Evolutionary conservation across 1,139 yeast genomes (phyloP), one percentile per base, ranked within the genome.

Genomic region (Hyphopichia buzzinii): DNA sequence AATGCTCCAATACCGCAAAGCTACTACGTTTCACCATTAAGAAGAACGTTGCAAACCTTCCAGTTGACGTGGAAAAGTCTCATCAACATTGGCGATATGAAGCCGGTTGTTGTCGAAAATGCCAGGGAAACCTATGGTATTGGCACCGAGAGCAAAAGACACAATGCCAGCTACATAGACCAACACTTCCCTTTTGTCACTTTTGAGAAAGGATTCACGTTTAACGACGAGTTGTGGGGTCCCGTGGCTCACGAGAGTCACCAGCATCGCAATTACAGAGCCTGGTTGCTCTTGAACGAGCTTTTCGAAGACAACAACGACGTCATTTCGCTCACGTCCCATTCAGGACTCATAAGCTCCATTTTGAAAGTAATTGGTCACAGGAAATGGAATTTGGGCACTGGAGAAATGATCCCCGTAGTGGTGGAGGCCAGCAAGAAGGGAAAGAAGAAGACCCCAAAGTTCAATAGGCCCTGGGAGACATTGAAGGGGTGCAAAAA

Each of bases 41-140:
- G 66, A 35, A 49, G 72, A 44, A 59, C 69, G 2, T 46, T 64
- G 23, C 53, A 64, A 35, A 65, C 72, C 0, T 65, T 64, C 51
- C 39, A 52, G 14, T 32, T 41, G 6, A 56, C 65, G 1, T 65
- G 69, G 69, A 38, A 41, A 1, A 29, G 36, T 2, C 33, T 50
- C 4, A 41, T 48, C n/a, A 36, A 49, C 22, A 36, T 42, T 10
- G 27, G 38, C 4, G 31, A 39, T 13, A 17, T 30, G 2, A 46
- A 57, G 38, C 65, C 67, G 2, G 37, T 47, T 1, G 54, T 66
- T 12, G 64, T 62, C 32, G 73, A 67, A 39, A 34, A 42, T 24
- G 59, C 66, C 1, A 49, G 73, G 29, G 74, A 67, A 39, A 55
- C 62, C 3, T 67, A 63, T 42, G 74, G 74, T 1, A 52, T 67